These are phyloP conservation scores for Chloris gayana DNA, from an alignment of 176 grass and related monocot species.

Conservation along the genomic window DNA sequence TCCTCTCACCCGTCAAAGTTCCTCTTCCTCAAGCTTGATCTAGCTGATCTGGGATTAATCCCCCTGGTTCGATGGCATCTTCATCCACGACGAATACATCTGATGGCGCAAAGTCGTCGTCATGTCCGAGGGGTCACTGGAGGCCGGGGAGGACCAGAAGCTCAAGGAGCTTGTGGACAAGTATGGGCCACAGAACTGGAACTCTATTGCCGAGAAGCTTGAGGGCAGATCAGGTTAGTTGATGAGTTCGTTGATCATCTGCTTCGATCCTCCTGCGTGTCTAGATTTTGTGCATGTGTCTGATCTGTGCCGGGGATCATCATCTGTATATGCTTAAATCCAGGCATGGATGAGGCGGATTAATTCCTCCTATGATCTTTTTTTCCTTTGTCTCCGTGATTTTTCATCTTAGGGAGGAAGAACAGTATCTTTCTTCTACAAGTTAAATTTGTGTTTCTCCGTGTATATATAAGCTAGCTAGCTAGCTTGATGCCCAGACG, in stretches of 20 bases:
- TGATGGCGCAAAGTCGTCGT: slow-evolving; percentile 49
- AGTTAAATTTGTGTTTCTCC: slow-evolving; percentile 1
- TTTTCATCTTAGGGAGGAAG: background rate
- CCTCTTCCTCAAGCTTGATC: background rate
- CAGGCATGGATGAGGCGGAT: background rate
- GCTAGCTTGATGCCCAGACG: too few species aligned
- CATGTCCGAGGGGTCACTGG: slow-evolving; percentile 87
- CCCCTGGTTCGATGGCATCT: slow-evolving; percentile 41
- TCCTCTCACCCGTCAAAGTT: background rate
- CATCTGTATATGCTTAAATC: background rate
- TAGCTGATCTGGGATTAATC: background rate
- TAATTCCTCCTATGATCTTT: background rate
- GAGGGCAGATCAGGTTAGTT: slow-evolving; percentile 91
- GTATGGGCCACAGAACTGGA: slow-evolving; percentile 95
- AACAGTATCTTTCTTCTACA: background rate
- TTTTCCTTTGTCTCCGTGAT: background rate
- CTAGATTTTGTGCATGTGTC: background rate
- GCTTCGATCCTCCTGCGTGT: background rate
- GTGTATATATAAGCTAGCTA: too few species aligned
- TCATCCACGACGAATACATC: slow-evolving; percentile 64
- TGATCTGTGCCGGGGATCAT: background rate
- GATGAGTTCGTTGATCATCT: background rate
- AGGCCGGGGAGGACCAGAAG: slow-evolving; percentile 81
- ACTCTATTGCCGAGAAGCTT: slow-evolving; percentile 92
- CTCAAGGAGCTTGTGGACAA: slow-evolving; percentile 73